These are phyloP conservation scores for Escovopsis sp. DNA, from an alignment of 2,329 filamentous ascomycete species.

Conservation along the genomic window DNA sequence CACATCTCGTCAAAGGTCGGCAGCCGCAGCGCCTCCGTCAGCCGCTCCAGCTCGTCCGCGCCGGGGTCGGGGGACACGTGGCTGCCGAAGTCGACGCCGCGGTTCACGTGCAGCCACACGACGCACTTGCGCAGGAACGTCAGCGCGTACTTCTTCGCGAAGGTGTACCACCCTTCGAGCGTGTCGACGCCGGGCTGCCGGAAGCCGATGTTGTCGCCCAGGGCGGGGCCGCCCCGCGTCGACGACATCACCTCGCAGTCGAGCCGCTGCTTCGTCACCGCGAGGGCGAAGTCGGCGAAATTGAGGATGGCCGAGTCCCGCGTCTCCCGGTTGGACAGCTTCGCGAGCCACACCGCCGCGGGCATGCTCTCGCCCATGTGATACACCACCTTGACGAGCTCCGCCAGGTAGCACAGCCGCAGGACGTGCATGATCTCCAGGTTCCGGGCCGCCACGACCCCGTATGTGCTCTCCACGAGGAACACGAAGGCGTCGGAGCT, in stretches of 20 bases:
- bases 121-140: conserved; percentile 74
- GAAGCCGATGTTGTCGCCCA: conserved; percentile 31
- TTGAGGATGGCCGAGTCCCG: conserved; percentile 33
- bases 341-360: conserved; percentile 30
- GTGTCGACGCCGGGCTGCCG: conserved; percentile 38
- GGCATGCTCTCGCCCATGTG: conserved; percentile 41
- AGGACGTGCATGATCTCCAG: conserved; percentile 68
- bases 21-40: conserved; percentile 60
- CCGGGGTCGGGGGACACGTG: conserved; percentile 47
- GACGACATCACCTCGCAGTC: conserved; percentile 21
- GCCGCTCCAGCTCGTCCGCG: conserved; percentile 64
- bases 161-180: conserved; percentile 38
- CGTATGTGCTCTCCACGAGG: conserved; percentile 62
- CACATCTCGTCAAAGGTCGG: conserved; percentile 71
- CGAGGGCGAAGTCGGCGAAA: conserved; percentile 40
- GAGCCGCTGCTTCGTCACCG: conserved; percentile 29
- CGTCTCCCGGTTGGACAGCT: conserved; percentile 25
- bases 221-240: conserved; percentile 9
- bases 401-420: conserved; percentile 75
- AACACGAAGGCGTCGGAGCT: conserved; percentile 63
- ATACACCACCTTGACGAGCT: conserved; percentile 69
- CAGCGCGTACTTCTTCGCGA: conserved; percentile 72
- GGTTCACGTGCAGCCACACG: conserved; percentile 74
- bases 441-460: conserved; percentile 48
- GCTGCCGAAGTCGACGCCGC: conserved; percentile 73